Evolutionary conservation across 768 basidiomycete genomes (phyloP).

Genomic region (Mycena maculata): DNA sequence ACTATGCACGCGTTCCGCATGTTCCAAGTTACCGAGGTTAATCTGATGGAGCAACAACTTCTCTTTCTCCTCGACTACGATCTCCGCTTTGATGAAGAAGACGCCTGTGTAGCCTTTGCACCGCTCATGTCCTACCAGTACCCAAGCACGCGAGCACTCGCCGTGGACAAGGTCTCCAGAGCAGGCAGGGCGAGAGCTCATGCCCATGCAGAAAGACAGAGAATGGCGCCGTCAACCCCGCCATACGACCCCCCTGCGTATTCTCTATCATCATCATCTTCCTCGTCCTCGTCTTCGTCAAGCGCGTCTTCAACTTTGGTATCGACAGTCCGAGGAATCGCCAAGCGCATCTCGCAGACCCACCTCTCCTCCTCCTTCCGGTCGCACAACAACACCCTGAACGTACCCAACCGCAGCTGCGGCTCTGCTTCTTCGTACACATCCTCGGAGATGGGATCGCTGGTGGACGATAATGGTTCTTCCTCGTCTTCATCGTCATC

Average conservation of each 20-base stretch:
- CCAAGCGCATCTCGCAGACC: constrained; percentile 65
- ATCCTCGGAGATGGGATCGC: constrained; percentile 70
- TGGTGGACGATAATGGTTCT: constrained; percentile 73
- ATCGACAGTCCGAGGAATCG: constrained; percentile 69
- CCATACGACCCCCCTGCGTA: constrained; percentile 48
- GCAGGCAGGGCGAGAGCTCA: constrained; percentile 58
- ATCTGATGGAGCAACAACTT: constrained; percentile 97
- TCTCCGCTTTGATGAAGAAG: constrained; percentile 88
- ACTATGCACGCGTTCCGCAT: constrained; percentile 72
- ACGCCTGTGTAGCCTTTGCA: constrained; percentile 77
- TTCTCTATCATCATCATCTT: constrained; percentile 42
- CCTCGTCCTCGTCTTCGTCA: constrained; percentile 48
- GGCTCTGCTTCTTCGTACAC: constrained; percentile 55
- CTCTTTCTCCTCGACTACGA: constrained; percentile 93
- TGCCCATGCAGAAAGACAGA: constrained; percentile 57
- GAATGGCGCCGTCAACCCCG: constrained; percentile 55
- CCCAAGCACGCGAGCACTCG: constrained; percentile 60
- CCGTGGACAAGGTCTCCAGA: constrained; percentile 65
- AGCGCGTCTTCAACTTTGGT: constrained; percentile 49
- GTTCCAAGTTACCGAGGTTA: constrained; percentile 85
- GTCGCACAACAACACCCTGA: constrained; percentile 43
- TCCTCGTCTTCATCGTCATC: constrained; percentile 63
- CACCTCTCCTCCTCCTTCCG: constrained; percentile 49
- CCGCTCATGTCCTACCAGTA: constrained; percentile 68
- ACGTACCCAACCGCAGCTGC: constrained; percentile 58